Evolutionary conservation across 1,139 yeast species (phyloP), one percentile per base, ranked within the genome.

Genomic region (Pichia cactophila): DNA sequence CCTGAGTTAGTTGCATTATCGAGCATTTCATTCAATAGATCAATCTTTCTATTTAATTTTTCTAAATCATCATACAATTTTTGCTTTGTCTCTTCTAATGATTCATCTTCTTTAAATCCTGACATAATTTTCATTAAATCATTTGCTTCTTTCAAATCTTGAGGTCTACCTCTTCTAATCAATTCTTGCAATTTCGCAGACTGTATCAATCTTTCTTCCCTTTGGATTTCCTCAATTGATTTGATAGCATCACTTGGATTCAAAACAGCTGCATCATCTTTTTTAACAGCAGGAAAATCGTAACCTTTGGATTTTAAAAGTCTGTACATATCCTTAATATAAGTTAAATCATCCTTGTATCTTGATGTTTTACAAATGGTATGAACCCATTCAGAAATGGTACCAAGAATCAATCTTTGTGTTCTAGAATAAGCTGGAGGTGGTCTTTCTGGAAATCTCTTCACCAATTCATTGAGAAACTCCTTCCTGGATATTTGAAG

Each of bases 41-140:
- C 95, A n/a, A 89, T 87, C 69, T 92, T 92, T 53, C 96, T 79
- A 60, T 81, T 83, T 61, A 92, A 75, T 64, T 87, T 83, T 50
- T 86, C 89, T 50, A 94, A 74, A 62, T 94, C 98, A 57, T 86
- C 89, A 41, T 83, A 81, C 41, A 90, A 85, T 58, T 85, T 81
- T 54, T 87, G 88, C 60, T 81, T 81, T 58, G 88, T 86, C 58
- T 77, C 78, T 55, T 79, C 80, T 42, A 75, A 69, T 38, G 72
- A 69, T 42, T 61, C 65, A 65, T 94, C 96, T 56, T 87, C 94
- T 67, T 85, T 85, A 71, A 87, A 92, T 3, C 99, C 99, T 10
- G 98, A 96, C 97, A 92, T 90, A 58, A 92, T 82, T 65, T 90
- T 89, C 98, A 92, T 94, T 65, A 92, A 76, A 59, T 86, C 86